Evolutionary conservation across 176 grass and related monocot species (phyloP).

Genomic region (Triticum monococcum): DNA sequence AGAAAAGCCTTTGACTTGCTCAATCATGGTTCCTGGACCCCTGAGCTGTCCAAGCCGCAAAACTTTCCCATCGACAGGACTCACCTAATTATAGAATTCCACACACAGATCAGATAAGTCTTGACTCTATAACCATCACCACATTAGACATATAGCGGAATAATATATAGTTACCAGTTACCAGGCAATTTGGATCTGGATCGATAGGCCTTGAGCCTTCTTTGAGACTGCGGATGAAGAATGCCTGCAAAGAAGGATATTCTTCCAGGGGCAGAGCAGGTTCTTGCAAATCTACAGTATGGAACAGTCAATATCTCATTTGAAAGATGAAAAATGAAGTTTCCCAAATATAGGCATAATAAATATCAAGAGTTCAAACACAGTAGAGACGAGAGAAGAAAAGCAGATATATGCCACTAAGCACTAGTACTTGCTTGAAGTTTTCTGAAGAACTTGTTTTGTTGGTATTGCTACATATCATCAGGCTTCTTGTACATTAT

Average conservation of each 20-base stretch:
- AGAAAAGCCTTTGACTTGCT: conserved; percentile 89
- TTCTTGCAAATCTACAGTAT: conserved; percentile 78
- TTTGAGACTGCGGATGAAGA: conserved; percentile 74
- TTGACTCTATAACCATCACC: not conserved
- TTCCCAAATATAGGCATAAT: not conserved
- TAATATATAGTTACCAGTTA: conserved; percentile 67
- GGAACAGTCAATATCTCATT: not conserved
- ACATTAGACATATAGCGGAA: conserved; percentile 19
- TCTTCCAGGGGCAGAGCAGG: conserved; percentile 66
- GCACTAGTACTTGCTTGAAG: not conserved
- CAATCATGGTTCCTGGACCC: conserved; percentile 66
- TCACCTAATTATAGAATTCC: conserved; percentile 61
- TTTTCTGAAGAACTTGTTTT: not conserved
- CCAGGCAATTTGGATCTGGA: conserved; percentile 73
- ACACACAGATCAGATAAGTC: not conserved
- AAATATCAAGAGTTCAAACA: conserved; percentile 11
- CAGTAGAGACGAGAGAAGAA: not conserved
- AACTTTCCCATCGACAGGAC: conserved; percentile 81
- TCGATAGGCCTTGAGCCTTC: conserved; percentile 72
- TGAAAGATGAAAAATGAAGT: not conserved
- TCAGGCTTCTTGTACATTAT: not conserved
- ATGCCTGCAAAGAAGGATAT: conserved; percentile 82
- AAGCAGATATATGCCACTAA: not conserved
- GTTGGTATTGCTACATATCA: not conserved
- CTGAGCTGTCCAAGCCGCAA: conserved; percentile 64